Evolutionary conservation across 73 alveolate species (phyloP), one percentile per base, ranked within the genome.

Genomic region (Paramecium primaurelia): DNA sequence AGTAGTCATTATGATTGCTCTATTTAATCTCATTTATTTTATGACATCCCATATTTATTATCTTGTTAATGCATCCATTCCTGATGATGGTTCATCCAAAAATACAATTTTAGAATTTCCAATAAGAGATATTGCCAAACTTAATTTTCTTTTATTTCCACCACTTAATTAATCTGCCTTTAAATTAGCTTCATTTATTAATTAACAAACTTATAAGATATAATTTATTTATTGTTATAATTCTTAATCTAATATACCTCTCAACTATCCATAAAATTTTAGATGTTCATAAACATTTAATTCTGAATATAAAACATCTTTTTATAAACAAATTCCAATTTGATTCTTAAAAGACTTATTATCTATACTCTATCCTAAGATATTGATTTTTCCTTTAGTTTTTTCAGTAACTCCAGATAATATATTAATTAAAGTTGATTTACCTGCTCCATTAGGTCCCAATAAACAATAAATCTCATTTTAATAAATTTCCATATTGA

Each of bases 401-500:
- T 99, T 98, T 18, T 92, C 95, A 86, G 95, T 96, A 18, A 98
- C 88, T 47, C 99, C 99, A 2, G 99, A 97, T 47, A 98, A 93
- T 95, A 97, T 93, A 36, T 99, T 96, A 58, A 98, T 97, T 59
- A 98, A 93, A 4, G 99, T 96, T 16, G 99, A 97, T 92, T 98
- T 98, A 25, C 99, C 99, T 18, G 99, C 99, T 38, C 99, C 99
- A 95, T 98, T 98, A 10, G 99, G 99, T 11, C 99, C 99, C 34
- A 98, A 94, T 38, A 98, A 84, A 8, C 99, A 98, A 93, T 98
- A 98, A 59, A 98, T 97, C 85, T 98, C 99, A 25, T 99, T 99
- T 58, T 95, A 88, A 71, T 54, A 54, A 4, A 54, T 18, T 14
- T 54, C 69, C 32, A 54, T 54, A 54, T 54, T 54, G 14, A 54